Base-by-base conservation (phyloP, 1,139 yeast species). In the Yamadazyma taylorii region DNA sequence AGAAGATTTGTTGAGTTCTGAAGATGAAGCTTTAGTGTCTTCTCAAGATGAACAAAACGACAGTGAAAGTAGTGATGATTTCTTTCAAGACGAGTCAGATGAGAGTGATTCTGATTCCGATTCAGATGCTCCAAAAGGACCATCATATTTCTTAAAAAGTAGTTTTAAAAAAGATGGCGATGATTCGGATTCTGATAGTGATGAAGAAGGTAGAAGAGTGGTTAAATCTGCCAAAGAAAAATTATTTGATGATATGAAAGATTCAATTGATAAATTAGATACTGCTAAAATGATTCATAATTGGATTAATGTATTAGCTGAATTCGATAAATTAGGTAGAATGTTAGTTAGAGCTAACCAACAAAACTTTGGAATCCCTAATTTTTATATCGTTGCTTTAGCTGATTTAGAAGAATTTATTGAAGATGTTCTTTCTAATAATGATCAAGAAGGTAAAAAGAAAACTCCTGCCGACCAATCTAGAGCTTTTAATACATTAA, bases 191-290 rank as follows among this genome's bases (percentile, higher is more conserved):
- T 63, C 69, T 33, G 85, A 76, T 45, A 61, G 71, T 33, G 81
- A 77, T 41, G 87, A 81, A 43, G 84, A 78, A 45, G 87, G 81
- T 44, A 84, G 82, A 61, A 85, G 84, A 55, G 88, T 89, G 34
- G 97, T 92, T 52, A 90, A 86, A 66, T 81, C 94, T 42, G 96
- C 97, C 40, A 88, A 85, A 67, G 97, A 90, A 51, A 94, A 90
- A 67, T 74, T 90, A 45, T 61, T 88, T 50, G 97, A 89, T 59
- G 98, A 92, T 62, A 78, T 92, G 69, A 83, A 79, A 52, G 73
- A 73, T 25, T 66, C 79, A 29, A 77, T 84, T 53, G 85, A 79
- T 55, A 72, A 79, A 42, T 78, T 89, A 54, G 92, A 85, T 54
- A 77, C 74, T 47, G 83, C 81, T 43, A 85, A 74, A 63, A 77